These are phyloP conservation scores for Hamigera avellanea DNA, from an alignment of 495 filamentous ascomycete species.

Conservation along the genomic window DNA sequence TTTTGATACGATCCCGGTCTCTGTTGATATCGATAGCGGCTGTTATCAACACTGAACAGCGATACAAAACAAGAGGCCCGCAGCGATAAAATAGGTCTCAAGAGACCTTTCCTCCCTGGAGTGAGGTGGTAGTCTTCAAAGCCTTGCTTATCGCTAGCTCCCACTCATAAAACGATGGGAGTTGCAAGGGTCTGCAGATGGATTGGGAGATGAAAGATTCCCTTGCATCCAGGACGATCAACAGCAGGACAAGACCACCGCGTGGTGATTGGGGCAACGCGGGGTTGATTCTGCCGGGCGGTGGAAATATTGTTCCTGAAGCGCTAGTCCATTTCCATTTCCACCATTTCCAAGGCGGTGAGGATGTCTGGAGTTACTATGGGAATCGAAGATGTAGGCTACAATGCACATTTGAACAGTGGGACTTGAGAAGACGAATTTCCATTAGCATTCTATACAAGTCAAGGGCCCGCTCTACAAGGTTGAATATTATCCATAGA, in stretches of 20 bases:
- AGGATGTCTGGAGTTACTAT: too few relatives aligned
- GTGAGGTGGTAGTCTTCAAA: not conserved
- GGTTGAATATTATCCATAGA: too few relatives aligned
- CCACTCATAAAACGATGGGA: not conserved
- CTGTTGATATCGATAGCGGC: not conserved
- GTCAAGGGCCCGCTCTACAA: too few relatives aligned
- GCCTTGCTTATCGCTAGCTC: not conserved
- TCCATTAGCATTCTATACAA: too few relatives aligned
- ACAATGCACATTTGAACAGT: too few relatives aligned
- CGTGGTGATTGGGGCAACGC: conserved; percentile 17
- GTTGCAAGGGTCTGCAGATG: not conserved
- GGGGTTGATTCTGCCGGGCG: conserved; percentile 29
- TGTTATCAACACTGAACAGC: too few relatives aligned
- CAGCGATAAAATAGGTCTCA: not conserved
- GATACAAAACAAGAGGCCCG: too few relatives aligned
- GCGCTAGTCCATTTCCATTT: too few relatives aligned
- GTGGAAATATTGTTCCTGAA: conserved; percentile 11
- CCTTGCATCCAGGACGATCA: conserved; percentile 25
- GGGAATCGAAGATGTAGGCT: too few relatives aligned
- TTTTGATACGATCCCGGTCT: not conserved
- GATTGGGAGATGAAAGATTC: conserved; percentile 3
- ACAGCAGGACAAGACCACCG: too few relatives aligned
- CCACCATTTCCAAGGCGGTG: too few relatives aligned
- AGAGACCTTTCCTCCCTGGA: not conserved
- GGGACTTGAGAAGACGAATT: too few relatives aligned